phyloP scores from a whole-genome alignment of 1,284 basidiomycete genomes.

The Sporisorium graminicola region DNA sequence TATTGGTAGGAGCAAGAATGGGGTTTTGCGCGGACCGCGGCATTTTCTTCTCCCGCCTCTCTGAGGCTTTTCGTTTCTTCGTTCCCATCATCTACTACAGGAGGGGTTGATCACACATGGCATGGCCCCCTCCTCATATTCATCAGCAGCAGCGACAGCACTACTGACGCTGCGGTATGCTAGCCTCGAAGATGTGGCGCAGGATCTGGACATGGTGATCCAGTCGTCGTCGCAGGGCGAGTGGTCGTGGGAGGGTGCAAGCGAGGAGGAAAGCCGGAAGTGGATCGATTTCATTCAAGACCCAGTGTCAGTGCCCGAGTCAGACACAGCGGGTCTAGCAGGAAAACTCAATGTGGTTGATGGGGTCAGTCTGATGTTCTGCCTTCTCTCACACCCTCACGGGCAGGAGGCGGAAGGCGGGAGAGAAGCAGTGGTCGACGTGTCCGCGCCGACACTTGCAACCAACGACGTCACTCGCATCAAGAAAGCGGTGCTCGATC shows the following conservation, averaged over 20 bases:
- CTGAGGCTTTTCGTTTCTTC: not conserved
- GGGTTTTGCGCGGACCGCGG: slow-evolving; percentile 5
- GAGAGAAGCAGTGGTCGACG: slow-evolving; percentile 22
- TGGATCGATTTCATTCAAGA: slow-evolving; percentile 20
- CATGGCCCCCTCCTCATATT: slow-evolving; percentile 10
- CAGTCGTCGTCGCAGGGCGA: slow-evolving; percentile 31
- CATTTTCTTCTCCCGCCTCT: not conserved
- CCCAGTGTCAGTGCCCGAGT: not conserved
- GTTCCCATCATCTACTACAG: not conserved
- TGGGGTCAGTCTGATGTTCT: slow-evolving; percentile 9
- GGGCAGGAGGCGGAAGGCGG: not conserved
- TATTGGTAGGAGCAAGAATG: too few relatives aligned
- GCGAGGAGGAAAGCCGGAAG: not conserved
- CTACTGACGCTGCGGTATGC: slow-evolving; percentile 26
- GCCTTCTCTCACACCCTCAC: slow-evolving; percentile 11
- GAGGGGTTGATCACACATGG: not conserved
- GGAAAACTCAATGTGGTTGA: slow-evolving; percentile 13
- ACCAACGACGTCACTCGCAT: not conserved
- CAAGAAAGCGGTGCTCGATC: slow-evolving; percentile 8
- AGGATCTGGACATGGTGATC: slow-evolving; percentile 46
- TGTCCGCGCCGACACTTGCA: slow-evolving; percentile 28
- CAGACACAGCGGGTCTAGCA: slow-evolving; percentile 9
- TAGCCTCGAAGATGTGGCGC: slow-evolving; percentile 35
- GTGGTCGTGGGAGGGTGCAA: slow-evolving; percentile 34
- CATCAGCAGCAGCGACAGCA: slow-evolving; percentile 2